Evolutionary conservation across 2,329 filamentous ascomycete species (phyloP), one percentile per base, ranked within the genome.

Genomic region (Fusarium cicatricum): DNA sequence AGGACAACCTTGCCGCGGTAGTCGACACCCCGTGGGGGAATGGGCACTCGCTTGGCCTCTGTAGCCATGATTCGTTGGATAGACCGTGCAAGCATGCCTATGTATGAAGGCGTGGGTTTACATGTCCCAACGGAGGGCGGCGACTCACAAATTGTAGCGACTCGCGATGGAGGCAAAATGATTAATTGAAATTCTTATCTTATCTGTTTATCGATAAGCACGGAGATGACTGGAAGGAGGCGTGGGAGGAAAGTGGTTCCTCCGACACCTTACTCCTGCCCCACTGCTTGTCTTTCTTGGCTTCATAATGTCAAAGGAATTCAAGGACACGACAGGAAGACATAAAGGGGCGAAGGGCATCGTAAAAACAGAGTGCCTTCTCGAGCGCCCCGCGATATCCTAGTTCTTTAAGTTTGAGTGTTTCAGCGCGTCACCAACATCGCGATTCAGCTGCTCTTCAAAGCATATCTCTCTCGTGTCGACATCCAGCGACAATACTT

Each of bases 1-100:
- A 99, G 89, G 38, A 98, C 95, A 63, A 98, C 78, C 76, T 96
- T 97, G 76, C 90, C 90, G 67, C 94, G 86, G 77, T 97, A 98
- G 79, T 97, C 92, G 70, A 97, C 92, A 45, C 94, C 94, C 74
- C 90, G 90, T 58, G 82, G 84, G 62, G 94, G 94, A 64, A 97
- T 96, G 45, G 92, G 89, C 32, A 97, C 90, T 71, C 82, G 86
- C 72, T 89, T 88, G 56, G 80, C 68, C 67, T 78, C 76, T 50
- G 82, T 74, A 69, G 82, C 80, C 85, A 90, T 90, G 72, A 76
- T 79, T 74, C 78, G 75, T 74, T 77, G 78, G 44, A 82, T 44
- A 16, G 71, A 52, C 42, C 64, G 68, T 31, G 52, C 64, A 39
- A 75, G 65, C 71, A 78, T 77, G 49, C 64, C 64, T 47, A 36